These are phyloP conservation scores for Bimuria novae-zelandiae DNA, from an alignment of 2,329 filamentous ascomycete species.

Conservation along the genomic window DNA sequence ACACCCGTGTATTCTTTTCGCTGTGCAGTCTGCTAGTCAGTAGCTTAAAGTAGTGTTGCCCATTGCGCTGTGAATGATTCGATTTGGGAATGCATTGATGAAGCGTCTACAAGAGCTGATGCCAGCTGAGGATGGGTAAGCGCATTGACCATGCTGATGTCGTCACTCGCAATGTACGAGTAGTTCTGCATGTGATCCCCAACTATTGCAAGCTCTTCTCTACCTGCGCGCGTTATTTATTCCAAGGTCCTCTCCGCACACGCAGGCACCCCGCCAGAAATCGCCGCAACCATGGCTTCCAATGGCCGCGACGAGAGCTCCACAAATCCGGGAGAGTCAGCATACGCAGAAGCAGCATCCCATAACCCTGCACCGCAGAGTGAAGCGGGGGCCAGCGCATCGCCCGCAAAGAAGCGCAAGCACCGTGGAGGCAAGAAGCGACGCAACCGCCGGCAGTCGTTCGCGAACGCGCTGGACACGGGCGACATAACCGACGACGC, in stretches of 20 bases:
- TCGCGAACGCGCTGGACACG: slow-evolving; percentile 69
- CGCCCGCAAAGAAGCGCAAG: slow-evolving; percentile 68
- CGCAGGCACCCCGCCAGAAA: not conserved
- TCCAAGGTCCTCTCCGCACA: too few species aligned
- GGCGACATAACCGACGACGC: slow-evolving; percentile 58
- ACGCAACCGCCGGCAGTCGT: slow-evolving; percentile 76
- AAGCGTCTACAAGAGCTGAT: too few species aligned
- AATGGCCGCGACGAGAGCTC: not conserved
- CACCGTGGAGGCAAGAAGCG: slow-evolving; percentile 80
- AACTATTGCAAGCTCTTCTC: too few species aligned
- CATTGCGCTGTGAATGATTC: too few species aligned
- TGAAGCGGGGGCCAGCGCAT: slow-evolving; percentile 1
- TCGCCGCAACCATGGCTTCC: not conserved
- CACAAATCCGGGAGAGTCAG: not conserved
- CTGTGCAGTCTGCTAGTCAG: too few species aligned
- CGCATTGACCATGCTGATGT: not conserved
- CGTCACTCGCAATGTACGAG: not conserved
- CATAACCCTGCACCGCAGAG: not conserved
- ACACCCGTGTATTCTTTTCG: too few species aligned
- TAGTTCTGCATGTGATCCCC: too few species aligned
- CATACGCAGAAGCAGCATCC: not conserved
- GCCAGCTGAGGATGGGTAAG: too few species aligned
- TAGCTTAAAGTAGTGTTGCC: too few species aligned
- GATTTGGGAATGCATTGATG: too few species aligned
- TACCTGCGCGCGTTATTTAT: too few species aligned